Base-by-base conservation (phyloP, 805 yeast species). In the Barnettozyma sp. region DNA sequence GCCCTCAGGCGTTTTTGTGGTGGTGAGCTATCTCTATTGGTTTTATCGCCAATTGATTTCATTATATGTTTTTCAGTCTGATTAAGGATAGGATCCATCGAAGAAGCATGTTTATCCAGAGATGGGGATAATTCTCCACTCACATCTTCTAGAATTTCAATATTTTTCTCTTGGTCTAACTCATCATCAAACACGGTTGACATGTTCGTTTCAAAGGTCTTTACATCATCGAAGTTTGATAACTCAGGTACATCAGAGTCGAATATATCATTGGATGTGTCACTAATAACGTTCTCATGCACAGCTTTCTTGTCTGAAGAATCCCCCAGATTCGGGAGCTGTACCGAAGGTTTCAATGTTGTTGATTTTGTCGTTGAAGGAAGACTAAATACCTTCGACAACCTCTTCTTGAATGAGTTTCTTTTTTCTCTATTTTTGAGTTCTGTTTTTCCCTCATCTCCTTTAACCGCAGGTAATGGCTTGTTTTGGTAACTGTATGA, bases 191-290 rank as follows among this genome's bases (percentile, higher is more conserved):
- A 49, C 4, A 52, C 34, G 5, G 54, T 43, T 3, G 45, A 26
- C 56, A 52, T 50, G 9, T 47, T 38, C 3, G 48, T 45, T 20
- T 50, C 56, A 26, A 50, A 52, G 4, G 49, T 43, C 15, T 31
- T 33, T 15, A 35, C 45, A 30, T 49, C 52, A 22, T 39, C 42
- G 22, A 33, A 30, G 14, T 28, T 36, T 2, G 46, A 35, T 2
- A 42, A 12, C 33, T 44, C 52, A 13, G 46, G 49, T 7, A 44
- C 30, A 17, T 30, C 22, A 13, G 38, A 35, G 26, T 41, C 42
- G 25, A 35, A 35, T 16, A 35, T 26, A 10, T 23, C 28, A 13
- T 10, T 11, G 14, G 12, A 16, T 6, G 30, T 17, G 14, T 13
- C 9, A 17, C 18, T 25, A 4, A 9, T 12, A 14, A 18, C 18